Conservation (phyloP, 2,329 filamentous ascomycete species). For the Raffaelea albimanens region DNA sequence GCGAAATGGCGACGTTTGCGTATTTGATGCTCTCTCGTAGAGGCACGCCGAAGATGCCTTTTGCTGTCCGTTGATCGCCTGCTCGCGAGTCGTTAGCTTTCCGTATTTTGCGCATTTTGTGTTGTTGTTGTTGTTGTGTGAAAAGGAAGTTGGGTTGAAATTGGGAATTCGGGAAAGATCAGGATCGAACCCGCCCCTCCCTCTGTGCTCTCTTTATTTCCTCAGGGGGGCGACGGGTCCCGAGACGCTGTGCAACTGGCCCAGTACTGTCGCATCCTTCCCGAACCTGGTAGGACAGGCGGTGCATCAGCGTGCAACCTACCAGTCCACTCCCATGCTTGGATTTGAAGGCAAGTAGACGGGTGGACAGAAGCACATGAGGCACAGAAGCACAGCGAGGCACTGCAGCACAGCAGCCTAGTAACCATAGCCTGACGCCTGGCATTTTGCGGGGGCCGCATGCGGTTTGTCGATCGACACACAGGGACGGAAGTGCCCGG, state of each 20-base stretch:
- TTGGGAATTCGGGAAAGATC: too few species aligned
- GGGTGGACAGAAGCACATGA: background rate
- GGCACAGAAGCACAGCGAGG: too few species aligned
- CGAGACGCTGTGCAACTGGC: constrained; percentile 8
- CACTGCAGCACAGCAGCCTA: too few species aligned
- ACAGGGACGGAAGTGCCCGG: too few species aligned
- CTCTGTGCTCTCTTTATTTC: constrained; percentile 11
- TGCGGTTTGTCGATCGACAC: too few species aligned
- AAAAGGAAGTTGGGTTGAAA: too few species aligned
- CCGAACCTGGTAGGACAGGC: background rate
- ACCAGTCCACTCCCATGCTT: background rate
- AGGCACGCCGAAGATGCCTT: constrained; percentile 89
- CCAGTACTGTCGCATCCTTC: constrained; percentile 5
- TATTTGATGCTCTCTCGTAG: constrained; percentile 92
- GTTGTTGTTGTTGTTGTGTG: too few species aligned
- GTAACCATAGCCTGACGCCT: too few species aligned
- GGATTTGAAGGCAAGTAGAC: background rate
- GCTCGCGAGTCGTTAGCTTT: background rate
- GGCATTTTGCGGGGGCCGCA: background rate
- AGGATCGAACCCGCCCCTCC: background rate
- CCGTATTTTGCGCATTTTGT: background rate
- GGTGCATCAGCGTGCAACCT: too few species aligned
- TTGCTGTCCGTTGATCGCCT: constrained; percentile 37
- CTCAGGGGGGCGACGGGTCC: constrained; percentile 5
- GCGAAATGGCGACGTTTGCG: constrained; percentile 94